phyloP scores from a whole-genome alignment of 345 rosid species.

The Moringa oleifera region DNA sequence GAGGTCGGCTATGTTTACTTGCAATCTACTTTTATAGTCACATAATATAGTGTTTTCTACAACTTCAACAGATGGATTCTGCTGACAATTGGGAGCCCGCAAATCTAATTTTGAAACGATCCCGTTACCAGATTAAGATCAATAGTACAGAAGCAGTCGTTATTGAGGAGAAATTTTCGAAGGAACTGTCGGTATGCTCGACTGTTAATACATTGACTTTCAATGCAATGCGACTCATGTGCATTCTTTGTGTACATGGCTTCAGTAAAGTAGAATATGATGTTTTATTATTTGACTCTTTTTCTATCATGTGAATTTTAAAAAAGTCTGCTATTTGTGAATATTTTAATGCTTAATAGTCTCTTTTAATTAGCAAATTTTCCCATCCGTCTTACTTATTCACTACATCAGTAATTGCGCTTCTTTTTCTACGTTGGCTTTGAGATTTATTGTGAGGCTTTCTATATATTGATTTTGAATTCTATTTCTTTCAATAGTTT shows the following conservation, averaged over 20 bases:
- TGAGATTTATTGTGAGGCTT: neutral
- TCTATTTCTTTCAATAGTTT: too few relatives aligned
- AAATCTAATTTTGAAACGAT: slow-evolving; percentile 41
- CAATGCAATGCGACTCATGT: neutral
- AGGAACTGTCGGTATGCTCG: slow-evolving; percentile 48
- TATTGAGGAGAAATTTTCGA: slow-evolving; percentile 58
- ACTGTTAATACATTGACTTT: neutral
- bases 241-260: neutral
- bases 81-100: slow-evolving; percentile 73
- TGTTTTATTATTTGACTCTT: too few relatives aligned
- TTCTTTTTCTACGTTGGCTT: neutral
- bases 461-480: too few relatives aligned
- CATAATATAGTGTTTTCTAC: neutral
- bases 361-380: neutral
- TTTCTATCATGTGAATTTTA: too few relatives aligned
- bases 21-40: too few relatives aligned
- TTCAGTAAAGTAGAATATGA: too few relatives aligned
- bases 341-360: neutral
- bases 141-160: slow-evolving; percentile 34
- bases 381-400: neutral
- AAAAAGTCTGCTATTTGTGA: neutral
- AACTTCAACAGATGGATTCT: slow-evolving; percentile 46
- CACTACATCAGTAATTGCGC: too few relatives aligned
- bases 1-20: too few relatives aligned
- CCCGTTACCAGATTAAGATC: slow-evolving; percentile 64